Evolutionary conservation across 352 stramenopile species (phyloP).

Genomic region (Phytophthora pluvialis): DNA sequence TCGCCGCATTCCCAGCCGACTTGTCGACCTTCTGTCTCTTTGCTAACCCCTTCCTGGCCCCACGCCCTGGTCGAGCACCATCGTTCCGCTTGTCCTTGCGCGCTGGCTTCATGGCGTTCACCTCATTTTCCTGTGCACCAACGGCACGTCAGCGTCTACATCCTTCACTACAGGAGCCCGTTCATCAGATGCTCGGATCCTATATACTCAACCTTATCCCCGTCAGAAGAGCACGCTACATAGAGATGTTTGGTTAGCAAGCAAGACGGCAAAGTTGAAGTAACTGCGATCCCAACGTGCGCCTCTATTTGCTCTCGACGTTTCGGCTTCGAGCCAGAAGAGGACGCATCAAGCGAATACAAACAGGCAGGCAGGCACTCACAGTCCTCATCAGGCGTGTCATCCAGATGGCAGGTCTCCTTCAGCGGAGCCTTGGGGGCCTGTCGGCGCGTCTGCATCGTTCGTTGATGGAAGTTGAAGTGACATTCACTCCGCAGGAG

Average conservation of each 20-base stretch:
- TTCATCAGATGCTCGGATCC: background rate
- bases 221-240: conserved; percentile 28
- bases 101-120: conserved; percentile 22
- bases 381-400: conserved; percentile 39
- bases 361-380: background rate
- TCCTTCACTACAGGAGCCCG: background rate
- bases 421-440: conserved; percentile 19
- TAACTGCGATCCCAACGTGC: too few species aligned
- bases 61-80: background rate
- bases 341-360: background rate
- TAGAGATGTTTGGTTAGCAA: conserved; percentile 10
- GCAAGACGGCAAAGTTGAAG: too few species aligned
- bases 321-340: background rate
- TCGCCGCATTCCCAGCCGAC: conserved; percentile 3
- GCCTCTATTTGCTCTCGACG: conserved; percentile 1
- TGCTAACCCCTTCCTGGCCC: conserved; percentile 15
- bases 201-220: conserved; percentile 22
- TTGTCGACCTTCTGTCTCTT: conserved; percentile 24
- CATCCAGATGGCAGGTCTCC: conserved; percentile 40
- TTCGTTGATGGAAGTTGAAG: conserved; percentile 40
- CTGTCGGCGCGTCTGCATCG: conserved; percentile 31
- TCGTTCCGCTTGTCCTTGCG: conserved; percentile 25
- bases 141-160: background rate
- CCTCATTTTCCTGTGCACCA: conserved; percentile 38
- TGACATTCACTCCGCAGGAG: conserved; percentile 36